A percentile compares a stretch with the other conserved stretches of the same genome.
phyloP scores from a whole-genome alignment of 495 filamentous ascomycete genomes.

The Penicillium mononematosum region DNA sequence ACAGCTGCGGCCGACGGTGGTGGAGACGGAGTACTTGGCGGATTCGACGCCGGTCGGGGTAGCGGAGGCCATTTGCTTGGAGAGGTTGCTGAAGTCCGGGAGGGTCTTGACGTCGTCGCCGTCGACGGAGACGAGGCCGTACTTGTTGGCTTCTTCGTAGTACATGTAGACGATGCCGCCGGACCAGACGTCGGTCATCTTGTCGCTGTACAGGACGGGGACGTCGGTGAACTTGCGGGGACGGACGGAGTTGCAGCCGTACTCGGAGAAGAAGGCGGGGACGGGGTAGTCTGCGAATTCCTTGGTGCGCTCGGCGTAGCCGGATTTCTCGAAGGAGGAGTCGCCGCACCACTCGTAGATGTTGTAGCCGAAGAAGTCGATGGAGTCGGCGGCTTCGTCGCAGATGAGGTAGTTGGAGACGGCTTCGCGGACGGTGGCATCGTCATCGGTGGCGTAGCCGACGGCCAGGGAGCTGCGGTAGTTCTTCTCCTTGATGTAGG shows the following conservation, averaged over 20 bases:
- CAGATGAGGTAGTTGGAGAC: conserved; percentile 94
- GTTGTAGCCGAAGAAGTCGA: conserved; percentile 99
- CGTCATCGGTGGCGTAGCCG: conserved; percentile 95
- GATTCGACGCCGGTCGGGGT: conserved; percentile 64
- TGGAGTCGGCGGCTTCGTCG: conserved; percentile 61
- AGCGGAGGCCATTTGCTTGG: conserved; percentile 65
- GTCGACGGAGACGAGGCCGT: conserved; percentile 73
- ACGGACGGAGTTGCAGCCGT: conserved; percentile 81
- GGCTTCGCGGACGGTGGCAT: conserved; percentile 70
- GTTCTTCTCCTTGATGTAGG: conserved; percentile 78
- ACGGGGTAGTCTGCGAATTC: conserved; percentile 88
- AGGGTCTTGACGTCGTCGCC: conserved; percentile 55
- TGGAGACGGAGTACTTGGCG: conserved; percentile 62
- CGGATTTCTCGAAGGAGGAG: conserved; percentile 68
- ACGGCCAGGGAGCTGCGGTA: conserved; percentile 73
- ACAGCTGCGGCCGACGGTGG: conserved; percentile 70
- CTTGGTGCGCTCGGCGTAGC: conserved; percentile 74
- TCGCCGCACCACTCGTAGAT: conserved; percentile 98
- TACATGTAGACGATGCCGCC: conserved; percentile 99
- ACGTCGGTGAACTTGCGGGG: conserved; percentile 87
- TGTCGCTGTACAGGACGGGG: conserved; percentile 67
- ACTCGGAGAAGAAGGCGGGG: conserved; percentile 97
- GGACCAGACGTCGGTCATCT: conserved; percentile 87
- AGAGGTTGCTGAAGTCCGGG: conserved; percentile 73
- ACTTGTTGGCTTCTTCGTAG: conserved; percentile 87